Evolutionary conservation across 768 basidiomycete species (phyloP).

Genomic region (Gyrodon lividus): DNA sequence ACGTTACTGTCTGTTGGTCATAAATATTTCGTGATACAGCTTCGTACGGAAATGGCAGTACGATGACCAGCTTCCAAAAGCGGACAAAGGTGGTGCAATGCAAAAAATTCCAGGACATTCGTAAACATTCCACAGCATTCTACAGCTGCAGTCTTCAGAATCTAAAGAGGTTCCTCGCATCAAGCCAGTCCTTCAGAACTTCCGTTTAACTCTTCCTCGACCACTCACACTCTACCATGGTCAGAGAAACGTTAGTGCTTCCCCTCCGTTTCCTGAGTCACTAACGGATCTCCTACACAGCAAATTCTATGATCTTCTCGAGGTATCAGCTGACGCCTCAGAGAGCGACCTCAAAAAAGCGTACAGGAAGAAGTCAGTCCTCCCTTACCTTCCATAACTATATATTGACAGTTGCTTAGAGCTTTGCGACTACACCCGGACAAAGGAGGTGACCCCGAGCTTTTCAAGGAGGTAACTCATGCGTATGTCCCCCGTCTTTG

Average conservation of each 20-base stretch:
- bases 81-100: slow-evolving; percentile 7
- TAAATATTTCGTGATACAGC: too few species aligned
- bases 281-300: slow-evolving; percentile 37
- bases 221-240: slow-evolving; percentile 43
- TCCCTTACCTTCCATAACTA: neutral
- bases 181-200: slow-evolving; percentile 13
- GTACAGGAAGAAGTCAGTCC: slow-evolving; percentile 82
- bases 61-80: slow-evolving; percentile 15
- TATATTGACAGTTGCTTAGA: slow-evolving; percentile 38
- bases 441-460: slow-evolving; percentile 94
- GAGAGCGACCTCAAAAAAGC: slow-evolving; percentile 92
- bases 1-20: too few species aligned
- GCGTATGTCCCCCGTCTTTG: slow-evolving; percentile 56
- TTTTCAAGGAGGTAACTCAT: slow-evolving; percentile 97
- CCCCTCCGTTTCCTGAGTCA: neutral
- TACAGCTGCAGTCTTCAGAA: slow-evolving; percentile 20
- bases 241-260: slow-evolving; percentile 58
- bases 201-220: slow-evolving; percentile 6
- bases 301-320: slow-evolving; percentile 92
- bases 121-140: slow-evolving; percentile 36
- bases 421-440: slow-evolving; percentile 86
- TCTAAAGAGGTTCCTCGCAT: slow-evolving; percentile 21
- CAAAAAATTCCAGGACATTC: slow-evolving; percentile 36
- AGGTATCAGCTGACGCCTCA: slow-evolving; percentile 73
- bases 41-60: neutral